A percentile compares a stretch with the other conserved stretches of the same genome.
Conservation (phyloP, 441 rosid species). For the Rhodomyrtus psidioides region DNA sequence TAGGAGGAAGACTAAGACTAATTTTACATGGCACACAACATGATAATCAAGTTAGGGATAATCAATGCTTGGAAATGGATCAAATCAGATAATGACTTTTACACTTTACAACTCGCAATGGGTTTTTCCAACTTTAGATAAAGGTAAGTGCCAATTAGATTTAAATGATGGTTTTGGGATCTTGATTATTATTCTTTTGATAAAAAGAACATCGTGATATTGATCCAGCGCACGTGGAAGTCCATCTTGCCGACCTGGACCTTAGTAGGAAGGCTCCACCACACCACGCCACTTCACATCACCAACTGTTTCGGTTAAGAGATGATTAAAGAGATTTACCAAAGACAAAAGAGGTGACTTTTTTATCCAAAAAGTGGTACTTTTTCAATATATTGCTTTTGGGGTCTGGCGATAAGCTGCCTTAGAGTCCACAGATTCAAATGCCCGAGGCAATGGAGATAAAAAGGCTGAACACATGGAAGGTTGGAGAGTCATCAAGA, state of each 20-base stretch:
- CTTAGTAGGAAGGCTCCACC: conserved; percentile 15
- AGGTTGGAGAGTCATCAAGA: neutral
- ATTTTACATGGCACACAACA: neutral
- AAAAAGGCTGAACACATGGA: neutral
- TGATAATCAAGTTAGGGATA: neutral
- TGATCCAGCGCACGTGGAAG: conserved; percentile 19
- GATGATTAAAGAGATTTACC: conserved; percentile 8
- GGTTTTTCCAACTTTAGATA: neutral
- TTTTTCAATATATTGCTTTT: neutral
- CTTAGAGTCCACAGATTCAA: neutral
- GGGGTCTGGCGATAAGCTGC: neutral
- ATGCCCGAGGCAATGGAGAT: neutral
- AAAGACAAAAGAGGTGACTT: neutral
- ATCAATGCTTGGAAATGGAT: neutral
- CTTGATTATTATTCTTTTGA: neutral
- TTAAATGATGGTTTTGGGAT: neutral
- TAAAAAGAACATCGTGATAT: neutral
- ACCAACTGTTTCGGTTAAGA: conserved; percentile 33
- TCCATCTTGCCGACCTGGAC: conserved; percentile 33
- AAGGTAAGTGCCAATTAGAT: neutral
- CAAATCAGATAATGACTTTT: neutral
- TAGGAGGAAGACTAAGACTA: neutral
- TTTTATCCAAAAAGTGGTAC: neutral
- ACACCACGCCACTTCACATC: conserved; percentile 22
- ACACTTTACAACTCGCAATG: neutral